Percentiles rank a stretch among this genome's conserved stretches.
phyloP scores from a whole-genome alignment of 768 basidiomycete genomes.

The Boletus subparvulus region DNA sequence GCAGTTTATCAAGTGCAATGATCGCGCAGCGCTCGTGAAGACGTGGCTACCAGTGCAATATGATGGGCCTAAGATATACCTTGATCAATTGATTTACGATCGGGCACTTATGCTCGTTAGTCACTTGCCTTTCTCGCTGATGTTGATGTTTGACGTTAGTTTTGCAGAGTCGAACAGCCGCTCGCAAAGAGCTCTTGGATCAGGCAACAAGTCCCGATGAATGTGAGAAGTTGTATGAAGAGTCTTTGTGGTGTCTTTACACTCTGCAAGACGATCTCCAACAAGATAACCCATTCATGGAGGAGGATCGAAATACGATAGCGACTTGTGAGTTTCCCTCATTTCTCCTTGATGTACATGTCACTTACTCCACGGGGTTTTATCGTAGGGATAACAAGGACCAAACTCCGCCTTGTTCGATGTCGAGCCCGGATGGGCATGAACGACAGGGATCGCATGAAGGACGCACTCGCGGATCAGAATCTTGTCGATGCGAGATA shows the following conservation, averaged over 20 bases:
- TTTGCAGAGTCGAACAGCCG: slow-evolving; percentile 84
- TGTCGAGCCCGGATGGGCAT: slow-evolving; percentile 77
- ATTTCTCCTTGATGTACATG: background rate
- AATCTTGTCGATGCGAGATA: slow-evolving; percentile 71
- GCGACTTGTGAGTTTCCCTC: slow-evolving; percentile 57
- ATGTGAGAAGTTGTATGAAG: slow-evolving; percentile 93
- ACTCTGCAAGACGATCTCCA: slow-evolving; percentile 90
- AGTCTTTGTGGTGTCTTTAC: slow-evolving; percentile 91
- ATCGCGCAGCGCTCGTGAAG: slow-evolving; percentile 85
- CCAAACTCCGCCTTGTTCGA: slow-evolving; percentile 77
- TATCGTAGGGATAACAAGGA: slow-evolving; percentile 73
- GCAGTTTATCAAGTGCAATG: slow-evolving; percentile 92
- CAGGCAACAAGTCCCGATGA: slow-evolving; percentile 72
- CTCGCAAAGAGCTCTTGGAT: slow-evolving; percentile 85
- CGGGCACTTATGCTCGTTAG: slow-evolving; percentile 82
- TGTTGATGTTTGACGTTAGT: background rate
- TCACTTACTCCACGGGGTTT: background rate
- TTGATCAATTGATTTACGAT: slow-evolving; percentile 92
- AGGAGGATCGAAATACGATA: slow-evolving; percentile 78
- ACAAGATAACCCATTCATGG: slow-evolving; percentile 79
- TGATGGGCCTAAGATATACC: slow-evolving; percentile 76
- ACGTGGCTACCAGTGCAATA: slow-evolving; percentile 85
- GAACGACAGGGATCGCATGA: slow-evolving; percentile 68
- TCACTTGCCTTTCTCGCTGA: slow-evolving; percentile 11
- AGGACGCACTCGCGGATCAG: slow-evolving; percentile 75